phyloP scores from a whole-genome alignment of 768 basidiomycete species.

The Butyriboletus loyo region DNA sequence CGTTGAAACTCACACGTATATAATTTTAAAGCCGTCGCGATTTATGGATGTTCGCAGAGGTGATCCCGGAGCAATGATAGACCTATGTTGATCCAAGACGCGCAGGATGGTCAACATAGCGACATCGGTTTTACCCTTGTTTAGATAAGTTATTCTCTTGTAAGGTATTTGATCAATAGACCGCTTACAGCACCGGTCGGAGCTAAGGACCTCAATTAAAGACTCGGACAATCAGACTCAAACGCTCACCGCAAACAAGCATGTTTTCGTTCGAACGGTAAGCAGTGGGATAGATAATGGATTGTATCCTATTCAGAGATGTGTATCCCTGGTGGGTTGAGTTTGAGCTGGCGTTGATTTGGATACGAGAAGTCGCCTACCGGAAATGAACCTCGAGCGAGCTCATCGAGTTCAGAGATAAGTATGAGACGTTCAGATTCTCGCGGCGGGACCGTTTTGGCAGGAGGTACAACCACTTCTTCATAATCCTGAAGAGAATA shows the following conservation, averaged over 20 bases:
- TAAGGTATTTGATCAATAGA: neutral
- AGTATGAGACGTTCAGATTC: conserved; percentile 66
- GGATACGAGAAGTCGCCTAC: conserved; percentile 40
- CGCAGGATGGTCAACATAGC: conserved; percentile 93
- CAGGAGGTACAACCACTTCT: conserved; percentile 87
- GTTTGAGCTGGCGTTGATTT: neutral
- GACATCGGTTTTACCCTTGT: conserved; percentile 97
- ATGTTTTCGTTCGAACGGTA: conserved; percentile 97
- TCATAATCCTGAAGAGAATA: conserved; percentile 65
- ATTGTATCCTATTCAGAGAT: conserved; percentile 90
- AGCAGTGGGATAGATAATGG: conserved; percentile 89
- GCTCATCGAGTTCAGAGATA: conserved; percentile 68
- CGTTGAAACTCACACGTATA: conserved; percentile 73
- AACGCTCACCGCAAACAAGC: conserved; percentile 51
- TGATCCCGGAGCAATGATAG: conserved; percentile 24
- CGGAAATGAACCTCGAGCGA: conserved; percentile 81
- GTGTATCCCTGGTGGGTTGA: conserved; percentile 64
- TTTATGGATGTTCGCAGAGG: conserved; percentile 52
- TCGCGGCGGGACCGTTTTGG: conserved; percentile 71
- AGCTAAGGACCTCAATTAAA: conserved; percentile 44
- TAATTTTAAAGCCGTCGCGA: conserved; percentile 84
- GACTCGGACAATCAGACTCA: neutral
- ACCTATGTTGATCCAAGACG: conserved; percentile 71
- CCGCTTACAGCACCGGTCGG: conserved; percentile 91
- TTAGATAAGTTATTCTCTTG: conserved; percentile 3